A percentile compares a stretch with the other conserved stretches of the same genome.
phyloP scores from a whole-genome alignment of 106 monocot genomes.

The Phalaenopsis aphrodite region DNA sequence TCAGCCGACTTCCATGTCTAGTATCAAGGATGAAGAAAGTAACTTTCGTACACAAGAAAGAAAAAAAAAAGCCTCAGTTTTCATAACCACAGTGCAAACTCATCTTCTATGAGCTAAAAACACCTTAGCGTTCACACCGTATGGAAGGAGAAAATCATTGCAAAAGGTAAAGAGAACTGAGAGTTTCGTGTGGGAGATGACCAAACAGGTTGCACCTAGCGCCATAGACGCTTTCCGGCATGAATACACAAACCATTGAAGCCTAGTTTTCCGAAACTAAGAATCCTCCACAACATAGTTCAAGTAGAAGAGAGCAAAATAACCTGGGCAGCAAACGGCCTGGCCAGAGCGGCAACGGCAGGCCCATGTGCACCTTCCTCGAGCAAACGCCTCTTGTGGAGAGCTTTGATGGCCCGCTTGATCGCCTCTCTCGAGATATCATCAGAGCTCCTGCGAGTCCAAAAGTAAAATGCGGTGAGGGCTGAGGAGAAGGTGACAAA shows the following conservation, averaged over 20 bases:
- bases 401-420: slow-evolving; percentile 51
- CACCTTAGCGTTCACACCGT: not conserved
- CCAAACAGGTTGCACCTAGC: not conserved
- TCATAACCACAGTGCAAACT: not conserved
- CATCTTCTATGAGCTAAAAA: not conserved
- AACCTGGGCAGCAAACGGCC: slow-evolving; percentile 65
- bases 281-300: not conserved
- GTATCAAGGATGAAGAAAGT: not conserved
- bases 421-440: slow-evolving; percentile 55
- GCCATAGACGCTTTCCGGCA: not conserved
- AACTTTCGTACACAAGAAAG: not conserved
- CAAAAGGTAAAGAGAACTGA: not conserved
- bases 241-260: not conserved
- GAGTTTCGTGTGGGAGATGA: not conserved
- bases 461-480: not conserved
- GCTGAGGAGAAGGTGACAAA: not conserved
- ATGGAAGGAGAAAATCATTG: no score
- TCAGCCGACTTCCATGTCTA: not conserved
- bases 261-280: not conserved
- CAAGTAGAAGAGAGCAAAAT: not conserved
- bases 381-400: slow-evolving; percentile 62
- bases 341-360: slow-evolving; percentile 66
- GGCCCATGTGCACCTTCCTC: slow-evolving; percentile 87
- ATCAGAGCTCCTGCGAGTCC: slow-evolving; percentile 16
- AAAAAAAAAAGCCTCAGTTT: not conserved